phyloP scores from a whole-genome alignment of 1,284 basidiomycete species.

The Moesziomyces parantarcticus region DNA sequence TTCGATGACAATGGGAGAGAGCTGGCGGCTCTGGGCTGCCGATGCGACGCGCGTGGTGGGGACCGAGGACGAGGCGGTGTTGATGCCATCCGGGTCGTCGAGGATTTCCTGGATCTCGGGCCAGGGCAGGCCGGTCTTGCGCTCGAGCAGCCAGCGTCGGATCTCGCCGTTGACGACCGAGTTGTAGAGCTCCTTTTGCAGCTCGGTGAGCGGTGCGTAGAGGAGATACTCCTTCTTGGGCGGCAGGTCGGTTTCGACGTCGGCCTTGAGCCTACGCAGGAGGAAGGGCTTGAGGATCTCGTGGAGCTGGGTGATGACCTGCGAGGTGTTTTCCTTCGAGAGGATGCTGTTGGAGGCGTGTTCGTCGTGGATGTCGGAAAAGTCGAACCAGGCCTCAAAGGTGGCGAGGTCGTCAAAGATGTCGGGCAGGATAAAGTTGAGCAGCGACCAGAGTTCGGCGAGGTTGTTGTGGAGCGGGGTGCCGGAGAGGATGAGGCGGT shows the following conservation, averaged over 20 bases:
- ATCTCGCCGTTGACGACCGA: slow-evolving; percentile 68
- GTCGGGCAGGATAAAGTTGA: slow-evolving; percentile 77
- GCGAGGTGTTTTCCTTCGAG: slow-evolving; percentile 74
- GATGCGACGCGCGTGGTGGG: slow-evolving; percentile 29
- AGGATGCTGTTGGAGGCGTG: slow-evolving; percentile 39
- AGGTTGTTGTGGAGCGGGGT: slow-evolving; percentile 97
- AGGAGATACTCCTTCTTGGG: slow-evolving; percentile 75
- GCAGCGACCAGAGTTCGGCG: slow-evolving; percentile 89
- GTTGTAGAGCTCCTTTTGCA: slow-evolving; percentile 86
- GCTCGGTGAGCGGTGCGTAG: slow-evolving; percentile 85
- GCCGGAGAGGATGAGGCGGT: slow-evolving; percentile 90
- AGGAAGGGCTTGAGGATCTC: slow-evolving; percentile 65
- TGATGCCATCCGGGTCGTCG: slow-evolving; percentile 44
- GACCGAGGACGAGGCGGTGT: slow-evolving; percentile 25
- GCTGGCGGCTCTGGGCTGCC: slow-evolving; percentile 28
- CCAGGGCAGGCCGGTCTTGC: slow-evolving; percentile 56
- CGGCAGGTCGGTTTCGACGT: slow-evolving; percentile 62
- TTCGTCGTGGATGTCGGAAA: slow-evolving; percentile 52
- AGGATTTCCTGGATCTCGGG: slow-evolving; percentile 50
- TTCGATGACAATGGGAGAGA: slow-evolving; percentile 16
- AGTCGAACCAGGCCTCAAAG: slow-evolving; percentile 82
- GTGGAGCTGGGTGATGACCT: slow-evolving; percentile 67
- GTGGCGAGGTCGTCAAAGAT: slow-evolving; percentile 89
- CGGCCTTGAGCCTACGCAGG: slow-evolving; percentile 60
- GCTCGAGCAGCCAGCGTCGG: slow-evolving; percentile 58